Evolutionary conservation across 1,284 basidiomycete species (phyloP).

Genomic region (Boletus coffeatus): DNA sequence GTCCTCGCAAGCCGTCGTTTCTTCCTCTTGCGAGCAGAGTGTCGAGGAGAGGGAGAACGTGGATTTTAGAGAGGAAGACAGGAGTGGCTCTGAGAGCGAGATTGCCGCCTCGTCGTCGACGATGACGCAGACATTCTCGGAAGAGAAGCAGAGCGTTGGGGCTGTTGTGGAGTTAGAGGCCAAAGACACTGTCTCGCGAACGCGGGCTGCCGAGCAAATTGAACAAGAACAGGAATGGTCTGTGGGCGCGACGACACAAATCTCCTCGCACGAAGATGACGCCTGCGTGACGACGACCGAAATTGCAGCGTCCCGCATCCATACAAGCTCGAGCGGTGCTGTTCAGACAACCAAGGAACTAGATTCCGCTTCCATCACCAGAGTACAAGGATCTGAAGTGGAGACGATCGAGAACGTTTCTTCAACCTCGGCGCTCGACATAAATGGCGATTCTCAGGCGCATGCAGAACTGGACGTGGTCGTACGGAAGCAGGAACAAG

Average conservation of each 20-base stretch:
- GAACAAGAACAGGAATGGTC: neutral
- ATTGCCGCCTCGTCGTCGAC: neutral
- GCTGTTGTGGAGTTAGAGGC: neutral
- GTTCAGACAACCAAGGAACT: neutral
- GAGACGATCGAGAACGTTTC: neutral
- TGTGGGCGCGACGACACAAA: neutral
- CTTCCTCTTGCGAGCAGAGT: neutral
- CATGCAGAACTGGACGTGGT: neutral
- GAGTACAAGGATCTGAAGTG: neutral
- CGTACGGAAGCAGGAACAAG: neutral
- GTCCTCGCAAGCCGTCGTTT: neutral
- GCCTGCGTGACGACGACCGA: neutral
- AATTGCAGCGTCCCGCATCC: neutral
- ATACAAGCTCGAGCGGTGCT: neutral
- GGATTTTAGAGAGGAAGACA: neutral
- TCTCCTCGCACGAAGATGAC: neutral
- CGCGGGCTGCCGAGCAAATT: neutral
- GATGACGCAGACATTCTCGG: neutral
- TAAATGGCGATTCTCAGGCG: neutral
- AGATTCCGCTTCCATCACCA: neutral
- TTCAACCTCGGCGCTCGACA: neutral
- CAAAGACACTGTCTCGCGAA: neutral
- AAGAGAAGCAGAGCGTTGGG: neutral
- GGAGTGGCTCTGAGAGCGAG: neutral
- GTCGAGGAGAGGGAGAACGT: neutral